phyloP scores from a whole-genome alignment of 495 filamentous ascomycete genomes.

The Podospora didyma region DNA sequence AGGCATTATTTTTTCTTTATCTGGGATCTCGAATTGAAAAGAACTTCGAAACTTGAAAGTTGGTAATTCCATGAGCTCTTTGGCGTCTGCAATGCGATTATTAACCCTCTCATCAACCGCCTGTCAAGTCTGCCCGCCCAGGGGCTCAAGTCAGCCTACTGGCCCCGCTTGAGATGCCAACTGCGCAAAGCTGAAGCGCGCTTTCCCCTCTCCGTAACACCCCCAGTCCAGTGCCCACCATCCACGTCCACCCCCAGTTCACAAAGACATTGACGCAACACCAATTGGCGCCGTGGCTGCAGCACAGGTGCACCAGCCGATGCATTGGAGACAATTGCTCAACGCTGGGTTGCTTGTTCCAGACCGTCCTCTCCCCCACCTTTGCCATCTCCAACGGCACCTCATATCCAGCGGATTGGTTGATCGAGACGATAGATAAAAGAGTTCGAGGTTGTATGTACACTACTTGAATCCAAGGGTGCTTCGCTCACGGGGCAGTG shows the following conservation, averaged over 20 bases:
- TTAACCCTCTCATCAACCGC: neutral
- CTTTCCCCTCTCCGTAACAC: neutral
- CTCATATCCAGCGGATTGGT: no score
- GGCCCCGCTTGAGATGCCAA: neutral
- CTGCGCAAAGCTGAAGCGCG: neutral
- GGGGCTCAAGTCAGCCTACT: neutral
- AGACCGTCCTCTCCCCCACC: no score
- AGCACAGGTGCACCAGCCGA: neutral
- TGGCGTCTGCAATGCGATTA: neutral
- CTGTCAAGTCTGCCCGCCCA: neutral
- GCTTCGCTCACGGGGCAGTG: neutral
- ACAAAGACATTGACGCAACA: neutral
- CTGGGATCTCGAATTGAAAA: no score
- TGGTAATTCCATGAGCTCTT: no score
- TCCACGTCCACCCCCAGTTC: neutral
- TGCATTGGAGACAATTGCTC: no score
- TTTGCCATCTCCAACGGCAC: no score
- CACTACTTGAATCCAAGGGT: no score
- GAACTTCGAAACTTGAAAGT: no score
- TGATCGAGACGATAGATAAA: no score
- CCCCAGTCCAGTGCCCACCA: neutral
- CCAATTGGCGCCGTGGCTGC: conserved; percentile 2
- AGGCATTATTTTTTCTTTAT: no score
- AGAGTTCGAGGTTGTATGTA: no score
- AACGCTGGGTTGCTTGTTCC: no score